A percentile compares a stretch with the other conserved stretches of the same genome.
Evolutionary conservation across 164 flowering plant genomes (phyloP).

Genomic region (Vitis cinerea): DNA sequence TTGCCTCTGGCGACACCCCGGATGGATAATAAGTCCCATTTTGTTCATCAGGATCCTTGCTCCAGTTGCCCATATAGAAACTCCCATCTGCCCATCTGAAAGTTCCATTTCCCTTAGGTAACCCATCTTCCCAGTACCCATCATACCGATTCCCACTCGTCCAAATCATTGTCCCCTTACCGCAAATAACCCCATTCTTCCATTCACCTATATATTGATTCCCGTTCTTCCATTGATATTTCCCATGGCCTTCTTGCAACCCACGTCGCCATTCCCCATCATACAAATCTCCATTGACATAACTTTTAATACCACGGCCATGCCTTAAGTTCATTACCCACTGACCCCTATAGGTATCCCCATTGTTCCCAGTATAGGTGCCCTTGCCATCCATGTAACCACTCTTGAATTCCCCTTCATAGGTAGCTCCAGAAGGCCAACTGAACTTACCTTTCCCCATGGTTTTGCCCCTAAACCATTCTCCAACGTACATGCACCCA

Average conservation of each 20-base stretch:
- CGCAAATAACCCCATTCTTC: slow-evolving; percentile 63
- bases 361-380: slow-evolving; percentile 49
- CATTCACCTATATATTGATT: slow-evolving; percentile 62
- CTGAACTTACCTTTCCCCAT: slow-evolving; percentile 77
- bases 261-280: slow-evolving; percentile 86
- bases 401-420: slow-evolving; percentile 83
- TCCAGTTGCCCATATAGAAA: slow-evolving; percentile 70
- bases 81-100: slow-evolving; percentile 66
- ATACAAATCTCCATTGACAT: slow-evolving; percentile 61
- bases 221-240: slow-evolving; percentile 65
- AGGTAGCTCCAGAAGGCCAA: slow-evolving; percentile 94
- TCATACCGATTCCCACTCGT: slow-evolving; percentile 60
- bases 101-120: slow-evolving; percentile 69
- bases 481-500: slow-evolving; percentile 94
- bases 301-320: slow-evolving; percentile 57
- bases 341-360: slow-evolving; percentile 56
- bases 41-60: slow-evolving; percentile 54
- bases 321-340: slow-evolving; percentile 84
- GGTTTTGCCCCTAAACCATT: slow-evolving; percentile 74
- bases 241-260: slow-evolving; percentile 67
- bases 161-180: slow-evolving; percentile 66
- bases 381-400: slow-evolving; percentile 88
- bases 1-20: slow-evolving; percentile 22
- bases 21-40: slow-evolving; percentile 53
- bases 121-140: slow-evolving; percentile 71